Percentiles rank a stretch among this genome's conserved stretches.
These are phyloP conservation scores for Plectranthus barbatus DNA, from an alignment of 257 asterid species.

Conservation along the genomic window DNA sequence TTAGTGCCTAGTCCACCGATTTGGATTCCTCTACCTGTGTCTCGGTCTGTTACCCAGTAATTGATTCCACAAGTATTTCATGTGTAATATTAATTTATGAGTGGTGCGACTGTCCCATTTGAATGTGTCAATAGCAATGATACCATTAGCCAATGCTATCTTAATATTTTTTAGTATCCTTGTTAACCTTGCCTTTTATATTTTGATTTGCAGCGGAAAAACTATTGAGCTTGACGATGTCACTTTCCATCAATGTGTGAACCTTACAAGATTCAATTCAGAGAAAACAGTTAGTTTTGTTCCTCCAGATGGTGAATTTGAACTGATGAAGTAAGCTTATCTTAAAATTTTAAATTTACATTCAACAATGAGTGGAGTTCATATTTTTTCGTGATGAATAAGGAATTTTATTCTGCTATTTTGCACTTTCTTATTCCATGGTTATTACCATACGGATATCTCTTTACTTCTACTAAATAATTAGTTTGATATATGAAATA, in stretches of 20 bases:
- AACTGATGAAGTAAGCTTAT: slow-evolving; percentile 91
- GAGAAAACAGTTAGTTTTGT: slow-evolving; percentile 99
- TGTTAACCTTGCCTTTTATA: slow-evolving; percentile 4
- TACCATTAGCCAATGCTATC: neutral
- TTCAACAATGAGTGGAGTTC: neutral
- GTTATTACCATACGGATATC: neutral
- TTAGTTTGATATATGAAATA: slow-evolving; percentile 10
- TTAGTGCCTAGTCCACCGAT: too few species aligned
- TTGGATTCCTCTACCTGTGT: too few species aligned
- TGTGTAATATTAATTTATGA: neutral
- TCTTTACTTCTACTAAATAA: slow-evolving; percentile 5
- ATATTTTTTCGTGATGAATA: neutral
- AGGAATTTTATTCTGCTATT: neutral
- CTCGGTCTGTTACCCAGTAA: neutral
- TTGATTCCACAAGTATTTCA: neutral
- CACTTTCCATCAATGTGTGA: slow-evolving; percentile 98
- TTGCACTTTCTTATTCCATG: neutral
- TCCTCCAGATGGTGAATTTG: slow-evolving; percentile 99
- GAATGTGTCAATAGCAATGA: neutral
- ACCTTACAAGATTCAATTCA: slow-evolving; percentile 95
- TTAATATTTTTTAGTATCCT: slow-evolving; percentile 1
- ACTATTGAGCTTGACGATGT: slow-evolving; percentile 99
- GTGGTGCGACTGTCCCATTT: neutral
- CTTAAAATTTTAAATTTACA: neutral
- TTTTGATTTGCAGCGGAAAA: slow-evolving; percentile 73